phyloP scores from a whole-genome alignment of 768 basidiomycete species.

The Rhodotorula kratochvilovae region DNA sequence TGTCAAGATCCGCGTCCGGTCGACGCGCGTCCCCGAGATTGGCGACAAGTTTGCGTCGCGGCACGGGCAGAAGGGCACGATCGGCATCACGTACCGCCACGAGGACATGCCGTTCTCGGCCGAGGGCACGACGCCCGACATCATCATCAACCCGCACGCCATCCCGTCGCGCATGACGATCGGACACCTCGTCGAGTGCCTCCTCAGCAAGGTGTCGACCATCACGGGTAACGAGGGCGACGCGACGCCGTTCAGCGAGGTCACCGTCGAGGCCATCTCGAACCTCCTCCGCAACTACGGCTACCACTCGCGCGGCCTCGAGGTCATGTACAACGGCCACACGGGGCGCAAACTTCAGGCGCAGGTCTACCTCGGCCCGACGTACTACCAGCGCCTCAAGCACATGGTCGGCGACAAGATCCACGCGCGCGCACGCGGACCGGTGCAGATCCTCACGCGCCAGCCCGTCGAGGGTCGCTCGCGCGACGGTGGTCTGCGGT shows the following conservation, averaged over 20 bases:
- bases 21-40: slow-evolving; percentile 93
- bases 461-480: slow-evolving; percentile 98
- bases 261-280: slow-evolving; percentile 98
- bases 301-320: slow-evolving; percentile 93
- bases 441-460: slow-evolving; percentile 92
- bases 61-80: slow-evolving; percentile 99
- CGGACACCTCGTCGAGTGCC: slow-evolving; percentile 96
- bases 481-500: slow-evolving; percentile 96
- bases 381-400: slow-evolving; percentile 97
- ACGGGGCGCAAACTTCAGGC: slow-evolving; percentile 97
- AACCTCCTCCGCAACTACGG: slow-evolving; percentile 77
- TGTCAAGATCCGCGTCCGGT: slow-evolving; percentile 93
- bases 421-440: slow-evolving; percentile 92
- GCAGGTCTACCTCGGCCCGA: slow-evolving; percentile 96
- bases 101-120: slow-evolving; percentile 99
- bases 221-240: slow-evolving; percentile 96
- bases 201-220: slow-evolving; percentile 91
- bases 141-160: slow-evolving; percentile 98
- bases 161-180: slow-evolving; percentile 99
- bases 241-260: slow-evolving; percentile 95
- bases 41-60: slow-evolving; percentile 99
- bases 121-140: slow-evolving; percentile 92
- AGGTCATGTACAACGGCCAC: slow-evolving; percentile 96
- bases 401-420: slow-evolving; percentile 99
- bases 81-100: slow-evolving; percentile 98